These are phyloP conservation scores for Ogataea nitratoaversa DNA, from an alignment of 805 yeast genomes.

Conservation along the genomic window DNA sequence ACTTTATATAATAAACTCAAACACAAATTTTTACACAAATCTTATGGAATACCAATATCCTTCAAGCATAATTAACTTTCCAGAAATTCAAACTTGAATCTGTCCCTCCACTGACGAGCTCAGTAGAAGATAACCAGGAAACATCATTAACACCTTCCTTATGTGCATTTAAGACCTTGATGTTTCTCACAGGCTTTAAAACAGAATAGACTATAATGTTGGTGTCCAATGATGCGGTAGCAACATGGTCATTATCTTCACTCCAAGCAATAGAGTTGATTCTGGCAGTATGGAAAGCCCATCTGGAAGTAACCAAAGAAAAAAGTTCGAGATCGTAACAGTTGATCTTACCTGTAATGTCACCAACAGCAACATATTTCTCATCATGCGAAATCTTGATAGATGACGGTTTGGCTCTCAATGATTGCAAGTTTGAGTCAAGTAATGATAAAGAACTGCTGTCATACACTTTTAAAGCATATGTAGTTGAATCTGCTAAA, in stretches of 20 bases:
- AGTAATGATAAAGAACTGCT: constrained; percentile 8
- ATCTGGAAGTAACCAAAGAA: constrained; percentile 70
- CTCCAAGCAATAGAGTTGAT: constrained; percentile 80
- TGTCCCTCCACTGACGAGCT: constrained; percentile 66
- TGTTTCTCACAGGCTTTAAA: constrained; percentile 68
- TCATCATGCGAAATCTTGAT: constrained; percentile 70
- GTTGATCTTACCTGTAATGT: constrained; percentile 79
- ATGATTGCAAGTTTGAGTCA: constrained; percentile 28
- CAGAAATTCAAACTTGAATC: constrained; percentile 81
- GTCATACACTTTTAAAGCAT: constrained; percentile 38
- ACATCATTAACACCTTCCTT: constrained; percentile 81
- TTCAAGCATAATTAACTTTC: constrained; percentile 35
- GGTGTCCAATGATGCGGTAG: constrained; percentile 82
- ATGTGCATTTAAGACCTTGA: constrained; percentile 76
- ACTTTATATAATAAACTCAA: neutral
- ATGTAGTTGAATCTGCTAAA: constrained; percentile 43
- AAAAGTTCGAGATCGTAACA: constrained; percentile 55
- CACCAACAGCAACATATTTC: constrained; percentile 75
- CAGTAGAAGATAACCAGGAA: constrained; percentile 53
- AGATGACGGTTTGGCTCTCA: constrained; percentile 60
- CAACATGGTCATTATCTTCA: constrained; percentile 63
- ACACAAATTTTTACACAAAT: too few relatives aligned
- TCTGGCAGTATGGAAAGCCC: constrained; percentile 92
- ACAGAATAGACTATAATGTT: constrained; percentile 77
- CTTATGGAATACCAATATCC: neutral